A percentile compares a stretch with the other conserved stretches of the same genome.
phyloP scores from a whole-genome alignment of 768 basidiomycete genomes.

The Russula vinacea region DNA sequence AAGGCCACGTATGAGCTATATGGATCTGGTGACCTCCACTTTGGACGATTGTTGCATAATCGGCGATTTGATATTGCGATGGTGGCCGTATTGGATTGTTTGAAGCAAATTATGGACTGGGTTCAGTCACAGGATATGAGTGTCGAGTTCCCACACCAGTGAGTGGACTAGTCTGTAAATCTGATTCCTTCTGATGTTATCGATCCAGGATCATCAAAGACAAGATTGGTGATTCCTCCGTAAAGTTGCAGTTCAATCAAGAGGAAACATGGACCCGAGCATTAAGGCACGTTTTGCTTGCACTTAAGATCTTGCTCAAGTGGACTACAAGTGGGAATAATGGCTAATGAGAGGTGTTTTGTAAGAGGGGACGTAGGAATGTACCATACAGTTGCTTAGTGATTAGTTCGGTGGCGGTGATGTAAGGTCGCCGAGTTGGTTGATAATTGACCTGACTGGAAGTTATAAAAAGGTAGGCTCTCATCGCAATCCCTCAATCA shows the following conservation, averaged over 20 bases:
- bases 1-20: conserved; percentile 89
- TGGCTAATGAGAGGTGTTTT: conserved; percentile 47
- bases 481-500: conserved; percentile 35
- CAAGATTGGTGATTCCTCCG: conserved; percentile 92
- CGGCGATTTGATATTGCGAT: conserved; percentile 94
- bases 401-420: too few species aligned
- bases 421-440: background rate
- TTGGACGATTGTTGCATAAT: conserved; percentile 88
- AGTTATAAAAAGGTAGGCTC: background rate
- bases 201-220: conserved; percentile 71
- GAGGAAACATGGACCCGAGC: conserved; percentile 97
- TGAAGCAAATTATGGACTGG: conserved; percentile 87
- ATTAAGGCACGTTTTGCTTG: conserved; percentile 84
- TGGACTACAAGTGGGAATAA: conserved; percentile 80
- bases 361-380: background rate
- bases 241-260: conserved; percentile 91
- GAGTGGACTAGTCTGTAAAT: conserved; percentile 38
- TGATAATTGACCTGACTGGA: background rate
- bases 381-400: conserved; percentile 10
- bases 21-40: conserved; percentile 88
- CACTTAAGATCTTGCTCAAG: conserved; percentile 82
- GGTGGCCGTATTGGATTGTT: conserved; percentile 93
- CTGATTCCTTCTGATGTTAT: background rate
- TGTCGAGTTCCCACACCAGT: conserved; percentile 87
- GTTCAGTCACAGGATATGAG: conserved; percentile 68